A percentile compares a stretch with the other conserved stretches of the same genome.
Evolutionary conservation across 176 grass and related monocot genomes (phyloP).

Genomic region (Saccharum spontaneum): DNA sequence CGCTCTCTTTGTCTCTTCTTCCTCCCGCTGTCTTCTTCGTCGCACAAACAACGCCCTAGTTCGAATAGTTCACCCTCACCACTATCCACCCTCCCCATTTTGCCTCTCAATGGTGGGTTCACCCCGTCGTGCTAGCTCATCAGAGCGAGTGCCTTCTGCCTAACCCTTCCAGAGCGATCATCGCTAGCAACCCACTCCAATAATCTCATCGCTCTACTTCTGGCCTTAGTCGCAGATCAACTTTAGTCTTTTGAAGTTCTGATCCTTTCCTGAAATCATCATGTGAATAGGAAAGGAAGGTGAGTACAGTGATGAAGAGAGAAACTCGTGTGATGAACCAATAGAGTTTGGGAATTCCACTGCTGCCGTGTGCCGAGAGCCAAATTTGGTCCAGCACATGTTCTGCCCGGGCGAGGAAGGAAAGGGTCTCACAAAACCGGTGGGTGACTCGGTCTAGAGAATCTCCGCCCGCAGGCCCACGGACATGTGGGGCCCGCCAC

Average conservation of each 20-base stretch:
- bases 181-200: neutral
- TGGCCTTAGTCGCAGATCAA: neutral
- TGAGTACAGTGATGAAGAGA: neutral
- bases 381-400: constrained; percentile 6
- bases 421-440: neutral
- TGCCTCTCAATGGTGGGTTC: accelerated
- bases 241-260: neutral
- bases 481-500: neutral
- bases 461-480: constrained; percentile 17
- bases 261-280: neutral
- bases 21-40: neutral
- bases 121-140: neutral
- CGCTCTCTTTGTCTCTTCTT: neutral
- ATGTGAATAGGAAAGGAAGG: neutral
- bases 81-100: neutral
- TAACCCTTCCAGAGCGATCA: neutral
- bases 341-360: neutral
- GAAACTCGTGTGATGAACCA: neutral
- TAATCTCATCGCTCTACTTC: neutral
- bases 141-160: neutral
- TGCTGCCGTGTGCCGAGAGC: neutral
- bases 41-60: neutral
- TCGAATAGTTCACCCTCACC: neutral
- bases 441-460: neutral
- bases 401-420: neutral